Percentiles rank a stretch among this genome's conserved stretches.
Conservation (phyloP, 768 basidiomycete species). For the Lyophyllum decastes region DNA sequence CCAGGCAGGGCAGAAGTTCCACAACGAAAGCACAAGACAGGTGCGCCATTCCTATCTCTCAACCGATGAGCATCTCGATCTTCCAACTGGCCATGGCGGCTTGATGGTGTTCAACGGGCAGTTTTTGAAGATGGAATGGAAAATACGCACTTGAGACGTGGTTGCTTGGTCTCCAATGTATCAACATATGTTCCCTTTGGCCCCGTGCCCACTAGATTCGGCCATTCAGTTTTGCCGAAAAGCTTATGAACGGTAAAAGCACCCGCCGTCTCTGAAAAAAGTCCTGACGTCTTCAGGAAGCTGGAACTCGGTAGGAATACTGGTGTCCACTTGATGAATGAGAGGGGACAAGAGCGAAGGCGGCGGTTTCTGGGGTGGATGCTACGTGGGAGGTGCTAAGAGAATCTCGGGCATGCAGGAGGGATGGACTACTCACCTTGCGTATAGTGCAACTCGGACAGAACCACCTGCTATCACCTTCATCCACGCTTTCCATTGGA, state of each 20-base stretch:
- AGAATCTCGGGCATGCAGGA: conserved; percentile 12
- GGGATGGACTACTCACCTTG: conserved; percentile 48
- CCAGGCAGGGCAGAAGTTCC: conserved; percentile 75
- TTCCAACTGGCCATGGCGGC: conserved; percentile 87
- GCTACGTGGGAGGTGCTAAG: conserved; percentile 39
- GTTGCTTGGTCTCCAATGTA: conserved; percentile 70
- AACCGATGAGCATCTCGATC: conserved; percentile 88
- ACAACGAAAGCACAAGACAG: conserved; percentile 91
- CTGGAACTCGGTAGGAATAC: conserved; percentile 80
- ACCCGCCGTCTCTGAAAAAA: conserved; percentile 86
- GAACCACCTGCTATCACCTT: conserved; percentile 84
- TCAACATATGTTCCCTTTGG: conserved; percentile 85
- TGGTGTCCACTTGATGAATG: conserved; percentile 65
- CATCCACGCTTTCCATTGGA: conserved; percentile 85
- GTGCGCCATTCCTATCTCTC: conserved; percentile 79
- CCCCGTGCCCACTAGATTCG: conserved; percentile 67
- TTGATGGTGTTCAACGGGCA: conserved; percentile 23
- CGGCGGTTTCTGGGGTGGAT: conserved; percentile 67
- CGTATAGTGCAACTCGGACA: conserved; percentile 71
- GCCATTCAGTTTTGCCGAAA: conserved; percentile 17
- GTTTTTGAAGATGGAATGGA: conserved; percentile 10
- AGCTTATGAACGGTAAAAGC: conserved; percentile 2
- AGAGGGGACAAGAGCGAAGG: conserved; percentile 72
- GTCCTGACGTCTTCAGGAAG: conserved; percentile 82
- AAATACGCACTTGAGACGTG: conserved; percentile 76